These are phyloP conservation scores for Apiospora malaysiana DNA, from an alignment of 2,329 filamentous ascomycete genomes.

Conservation along the genomic window DNA sequence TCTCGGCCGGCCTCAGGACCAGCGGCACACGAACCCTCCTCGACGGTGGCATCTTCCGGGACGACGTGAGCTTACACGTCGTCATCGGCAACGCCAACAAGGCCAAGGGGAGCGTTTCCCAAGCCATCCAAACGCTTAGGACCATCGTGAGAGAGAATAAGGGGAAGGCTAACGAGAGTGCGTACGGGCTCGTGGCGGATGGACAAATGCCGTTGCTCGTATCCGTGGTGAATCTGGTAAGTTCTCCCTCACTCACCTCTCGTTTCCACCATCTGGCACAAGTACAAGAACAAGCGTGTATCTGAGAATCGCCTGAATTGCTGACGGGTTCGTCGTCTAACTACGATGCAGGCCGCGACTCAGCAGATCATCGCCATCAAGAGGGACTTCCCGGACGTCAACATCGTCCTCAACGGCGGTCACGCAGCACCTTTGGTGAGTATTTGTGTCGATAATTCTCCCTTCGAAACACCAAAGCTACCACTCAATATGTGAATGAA, in stretches of 20 bases:
- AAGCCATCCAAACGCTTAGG: conserved; percentile 42
- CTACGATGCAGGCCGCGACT: conserved; percentile 43
- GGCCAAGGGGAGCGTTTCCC: conserved; percentile 34
- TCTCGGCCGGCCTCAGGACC: conserved; percentile 50
- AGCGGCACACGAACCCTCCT: conserved; percentile 44
- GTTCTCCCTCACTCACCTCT: background rate
- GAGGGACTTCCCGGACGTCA: conserved; percentile 40
- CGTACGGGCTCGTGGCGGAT: conserved; percentile 45
- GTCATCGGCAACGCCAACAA: conserved; percentile 43
- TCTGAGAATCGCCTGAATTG: background rate
- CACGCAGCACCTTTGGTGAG: conserved; percentile 45
- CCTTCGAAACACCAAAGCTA: no score
- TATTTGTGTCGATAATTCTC: background rate
- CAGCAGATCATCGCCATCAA: conserved; percentile 47
- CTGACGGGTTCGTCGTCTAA: conserved; percentile 18
- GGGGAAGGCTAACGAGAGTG: conserved; percentile 40
- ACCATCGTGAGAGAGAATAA: conserved; percentile 42
- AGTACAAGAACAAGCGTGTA: background rate
- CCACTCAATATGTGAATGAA: no score
- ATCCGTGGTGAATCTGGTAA: conserved; percentile 46
- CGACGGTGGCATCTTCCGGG: conserved; percentile 48
- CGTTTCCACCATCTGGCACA: background rate
- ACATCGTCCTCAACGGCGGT: conserved; percentile 47
- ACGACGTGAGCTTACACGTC: conserved; percentile 51
- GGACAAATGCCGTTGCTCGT: conserved; percentile 47